Conservation (phyloP, 805 yeast species). For the Soucietia sequanensis region DNA sequence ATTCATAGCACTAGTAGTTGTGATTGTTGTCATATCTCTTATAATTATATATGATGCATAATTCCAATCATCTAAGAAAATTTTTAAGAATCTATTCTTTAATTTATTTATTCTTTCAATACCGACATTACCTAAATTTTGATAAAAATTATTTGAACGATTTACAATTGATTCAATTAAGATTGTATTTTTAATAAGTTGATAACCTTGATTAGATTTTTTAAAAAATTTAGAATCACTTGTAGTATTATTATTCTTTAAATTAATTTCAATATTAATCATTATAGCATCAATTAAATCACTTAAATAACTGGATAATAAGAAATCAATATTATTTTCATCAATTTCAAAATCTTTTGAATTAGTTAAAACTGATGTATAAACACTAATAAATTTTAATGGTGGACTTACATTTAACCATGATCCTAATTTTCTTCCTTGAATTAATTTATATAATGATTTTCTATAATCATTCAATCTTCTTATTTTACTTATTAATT, state of each 20-base stretch:
- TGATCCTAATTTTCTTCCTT: slow-evolving; percentile 52
- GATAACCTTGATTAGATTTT: slow-evolving; percentile 61
- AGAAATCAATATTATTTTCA: slow-evolving; percentile 44
- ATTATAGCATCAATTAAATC: slow-evolving; percentile 78
- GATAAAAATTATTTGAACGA: slow-evolving; percentile 51
- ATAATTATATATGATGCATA: slow-evolving; percentile 71
- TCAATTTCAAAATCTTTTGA: slow-evolving; percentile 29
- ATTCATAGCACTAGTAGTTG: slow-evolving; percentile 43
- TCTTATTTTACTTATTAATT: slow-evolving; percentile 64
- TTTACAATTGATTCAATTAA: slow-evolving; percentile 73
- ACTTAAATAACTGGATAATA: slow-evolving; percentile 65
- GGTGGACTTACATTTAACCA: slow-evolving; percentile 68
- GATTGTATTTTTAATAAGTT: slow-evolving; percentile 67
- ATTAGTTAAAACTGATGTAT: slow-evolving; percentile 48
- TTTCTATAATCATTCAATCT: slow-evolving; percentile 60
- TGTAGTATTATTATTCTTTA: slow-evolving; percentile 30
- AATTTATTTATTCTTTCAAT: slow-evolving; percentile 62
- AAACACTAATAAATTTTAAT: slow-evolving; percentile 44
- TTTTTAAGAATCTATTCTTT: slow-evolving; percentile 69
- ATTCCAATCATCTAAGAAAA: slow-evolving; percentile 79
- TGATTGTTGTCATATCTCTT: slow-evolving; percentile 69
- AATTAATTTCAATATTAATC: slow-evolving; percentile 60
- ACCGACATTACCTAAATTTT: slow-evolving; percentile 59
- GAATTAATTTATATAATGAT: slow-evolving; percentile 51
- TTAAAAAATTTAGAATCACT: slow-evolving; percentile 11